Base-by-base conservation (phyloP, 1,139 yeast genomes). In the Saccharomycopsis phalli region DNA sequence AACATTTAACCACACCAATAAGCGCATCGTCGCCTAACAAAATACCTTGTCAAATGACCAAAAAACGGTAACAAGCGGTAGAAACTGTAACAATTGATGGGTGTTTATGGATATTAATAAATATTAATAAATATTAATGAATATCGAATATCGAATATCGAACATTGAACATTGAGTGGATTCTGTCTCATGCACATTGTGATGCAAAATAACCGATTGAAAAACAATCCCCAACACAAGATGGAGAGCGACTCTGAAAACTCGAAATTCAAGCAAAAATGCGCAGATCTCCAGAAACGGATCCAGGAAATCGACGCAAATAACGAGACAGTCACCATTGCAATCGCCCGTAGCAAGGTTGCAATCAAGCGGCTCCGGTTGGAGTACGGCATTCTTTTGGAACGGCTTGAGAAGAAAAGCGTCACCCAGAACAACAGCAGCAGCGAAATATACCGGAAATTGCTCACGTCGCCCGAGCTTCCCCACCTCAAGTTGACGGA, bases 301-400 rank as follows among this genome's bases (percentile, higher is more conserved):
- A 78, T 91, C 35, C 65, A 67, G 11, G 87, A 81, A 50, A 70
- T 88, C 31, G 94, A 88, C 54, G 79, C 74, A 40, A 76, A 76
- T 55, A 93, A 91, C 58, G 94, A 86, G 54, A 63, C 77, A 6
- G 75, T 87, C 40, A 73, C 88, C 0, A 63, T 87, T 30, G 87
- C 94, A 1, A 74, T 91, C 29, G 72, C 81, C 14, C 73, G 96
- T 52, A 80, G 94, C 6, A 77, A 82, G 51, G 70, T 77, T 18
- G 74, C 88, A 4, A 77, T 88, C 26, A 77, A 88, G 50, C 66
- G 97, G 49, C 65, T 84, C 40, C 73, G 95, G 45, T 68, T 87
- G 32, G 97, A 91, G 56, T 81, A 93, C 53, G 74, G 88, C 1
- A 66, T 88, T 22, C 62, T 91, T 37, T 61, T 88, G 38, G 96